A percentile compares a stretch with the other conserved stretches of the same genome.
Evolutionary conservation across 768 basidiomycete species (phyloP).

Genomic region (Leccinum arenicola): DNA sequence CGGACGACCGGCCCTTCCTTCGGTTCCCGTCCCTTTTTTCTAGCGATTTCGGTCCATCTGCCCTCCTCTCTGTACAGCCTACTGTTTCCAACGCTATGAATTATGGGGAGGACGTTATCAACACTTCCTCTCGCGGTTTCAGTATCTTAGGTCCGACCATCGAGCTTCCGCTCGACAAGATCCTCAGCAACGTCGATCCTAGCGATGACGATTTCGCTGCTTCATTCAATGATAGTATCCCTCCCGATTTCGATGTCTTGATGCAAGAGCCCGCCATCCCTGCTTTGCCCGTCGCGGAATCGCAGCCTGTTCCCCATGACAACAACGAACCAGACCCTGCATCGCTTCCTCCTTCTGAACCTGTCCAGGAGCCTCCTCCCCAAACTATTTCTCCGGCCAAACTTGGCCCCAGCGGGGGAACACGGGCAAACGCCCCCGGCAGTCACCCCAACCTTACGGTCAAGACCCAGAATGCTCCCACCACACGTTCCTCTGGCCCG

Average conservation of each 20-base stretch:
- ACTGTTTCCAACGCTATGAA: constrained; percentile 67
- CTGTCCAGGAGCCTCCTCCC: constrained; percentile 40
- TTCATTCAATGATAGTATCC: constrained; percentile 6
- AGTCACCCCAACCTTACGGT: constrained; percentile 43
- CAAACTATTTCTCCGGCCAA: constrained; percentile 60
- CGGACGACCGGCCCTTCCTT: constrained; percentile 39
- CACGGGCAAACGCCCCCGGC: constrained; percentile 42
- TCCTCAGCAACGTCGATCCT: constrained; percentile 43
- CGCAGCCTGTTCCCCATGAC: constrained; percentile 2
- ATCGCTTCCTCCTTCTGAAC: constrained; percentile 33
- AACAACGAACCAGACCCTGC: constrained; percentile 3
- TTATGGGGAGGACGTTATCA: constrained; percentile 73
- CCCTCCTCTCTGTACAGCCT: constrained; percentile 66
- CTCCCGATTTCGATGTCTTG: constrained; percentile 21
- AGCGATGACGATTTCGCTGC: constrained; percentile 15
- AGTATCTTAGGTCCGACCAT: constrained; percentile 75
- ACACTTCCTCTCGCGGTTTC: constrained; percentile 48
- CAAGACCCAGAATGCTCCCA: constrained; percentile 18
- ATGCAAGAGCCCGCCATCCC: constrained; percentile 28
- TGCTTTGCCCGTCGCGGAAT: constrained; percentile 12
- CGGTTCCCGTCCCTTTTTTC: constrained; percentile 69
- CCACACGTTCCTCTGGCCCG: constrained; percentile 55
- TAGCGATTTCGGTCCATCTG: constrained; percentile 74
- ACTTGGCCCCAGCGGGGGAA: constrained; percentile 51
- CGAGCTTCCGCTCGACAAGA: constrained; percentile 80